A percentile compares a stretch with the other conserved stretches of the same genome.
These are phyloP conservation scores for Pinus tabuliformis DNA, from an alignment of 75 land plant genomes.

Conservation along the genomic window DNA sequence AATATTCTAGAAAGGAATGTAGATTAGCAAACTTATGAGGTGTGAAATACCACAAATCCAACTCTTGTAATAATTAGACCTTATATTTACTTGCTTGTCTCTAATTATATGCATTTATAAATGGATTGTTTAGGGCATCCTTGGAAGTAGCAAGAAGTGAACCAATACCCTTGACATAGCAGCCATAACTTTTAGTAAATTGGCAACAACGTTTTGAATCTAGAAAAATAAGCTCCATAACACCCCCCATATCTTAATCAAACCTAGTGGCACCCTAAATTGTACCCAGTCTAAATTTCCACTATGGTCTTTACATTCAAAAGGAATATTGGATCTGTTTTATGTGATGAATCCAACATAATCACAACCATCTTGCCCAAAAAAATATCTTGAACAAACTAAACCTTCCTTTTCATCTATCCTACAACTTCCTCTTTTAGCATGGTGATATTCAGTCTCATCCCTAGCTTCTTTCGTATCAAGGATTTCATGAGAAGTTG, in stretches of 20 bases:
- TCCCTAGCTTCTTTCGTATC: too few species aligned
- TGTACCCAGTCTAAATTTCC: conserved; percentile 11
- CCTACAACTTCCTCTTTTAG: not conserved
- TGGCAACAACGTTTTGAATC: conserved; percentile 90
- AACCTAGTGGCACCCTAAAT: conserved; percentile 49
- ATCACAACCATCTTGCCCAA: not conserved
- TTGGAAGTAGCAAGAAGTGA: conserved; percentile 71
- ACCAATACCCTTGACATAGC: conserved; percentile 97
- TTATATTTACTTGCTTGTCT: conserved; percentile 15
- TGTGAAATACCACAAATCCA: conserved; percentile 84
- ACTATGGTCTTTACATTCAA: not conserved
- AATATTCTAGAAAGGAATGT: conserved; percentile 84
- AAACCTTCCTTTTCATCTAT: not conserved
- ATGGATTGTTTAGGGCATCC: not conserved
- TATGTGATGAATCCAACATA: not conserved
- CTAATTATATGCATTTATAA: not conserved
- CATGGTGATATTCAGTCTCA: not conserved
- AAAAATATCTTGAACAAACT: not conserved
- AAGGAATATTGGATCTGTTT: not conserved
- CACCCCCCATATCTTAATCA: conserved; percentile 88
- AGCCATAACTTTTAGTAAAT: conserved; percentile 95
- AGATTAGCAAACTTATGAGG: conserved; percentile 95
- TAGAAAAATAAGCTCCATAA: conserved; percentile 87
- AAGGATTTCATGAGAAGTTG: not conserved
- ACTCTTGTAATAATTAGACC: conserved; percentile 28